Base-by-base conservation (phyloP, 2,329 filamentous ascomycete species). In the Epicoccum nigrum region DNA sequence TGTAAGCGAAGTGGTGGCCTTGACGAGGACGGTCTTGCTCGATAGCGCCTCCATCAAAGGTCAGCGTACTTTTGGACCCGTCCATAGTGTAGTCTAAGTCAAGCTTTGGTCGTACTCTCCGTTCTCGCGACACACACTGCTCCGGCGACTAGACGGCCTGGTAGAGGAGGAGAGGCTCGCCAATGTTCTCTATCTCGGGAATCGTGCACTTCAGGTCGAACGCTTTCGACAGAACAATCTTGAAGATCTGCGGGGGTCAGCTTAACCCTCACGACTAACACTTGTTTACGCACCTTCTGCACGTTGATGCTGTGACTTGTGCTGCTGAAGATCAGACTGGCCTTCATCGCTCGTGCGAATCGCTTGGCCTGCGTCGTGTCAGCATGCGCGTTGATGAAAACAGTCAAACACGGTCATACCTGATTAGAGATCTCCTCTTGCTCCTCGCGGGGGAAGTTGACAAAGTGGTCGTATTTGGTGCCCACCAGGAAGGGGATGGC, bases 251-350 rank as follows among this genome's bases (percentile, higher is more conserved):
- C 7, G 16, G 8, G 13, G 15, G 51, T 77, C 51, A 78, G 70
- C 35, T 8, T 7, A 19, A 4, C 6, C 21, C n/a, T 4, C 7
- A 1, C 1, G 2, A 3, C 11, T 2, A 17, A 4, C 12, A 4
- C 8, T 7, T 1, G 8, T 4, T 17, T n/a, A 17, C 74, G 39
- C 71, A 96, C 93, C 88, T 97, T 99, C 77, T 99, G 94, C 58
- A 99, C 94, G 67, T 99, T 99, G 81, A 99, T 99, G 75, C 92
- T 97, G 78, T 99, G 94, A 73, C 92, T 97, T 46, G 94, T 99
- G 76, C 93, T 97, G 77, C 92, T 96, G 76, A 99, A 99, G 69
- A 99, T 97, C 68, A 99, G 82, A 67, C 91, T 92, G 54, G 94
- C 94, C 66, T 95, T 90, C 94, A 99, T 99, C 9, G 94, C 94